These are phyloP conservation scores for Luvunga scandens DNA, from an alignment of 345 rosid species.

Conservation along the genomic window DNA sequence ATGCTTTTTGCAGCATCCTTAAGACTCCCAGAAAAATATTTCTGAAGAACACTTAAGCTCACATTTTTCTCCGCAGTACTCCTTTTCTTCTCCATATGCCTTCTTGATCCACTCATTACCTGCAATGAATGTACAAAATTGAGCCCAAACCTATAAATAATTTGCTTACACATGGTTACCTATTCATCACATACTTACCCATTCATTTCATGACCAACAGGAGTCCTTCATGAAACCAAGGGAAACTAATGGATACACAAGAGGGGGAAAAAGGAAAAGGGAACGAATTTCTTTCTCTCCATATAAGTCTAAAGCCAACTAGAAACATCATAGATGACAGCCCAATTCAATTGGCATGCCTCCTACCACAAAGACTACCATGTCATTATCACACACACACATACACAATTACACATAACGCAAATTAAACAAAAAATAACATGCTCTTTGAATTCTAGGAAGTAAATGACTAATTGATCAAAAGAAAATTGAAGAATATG, in stretches of 20 bases:
- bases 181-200: not conserved
- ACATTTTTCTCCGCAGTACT: slow-evolving; percentile 81
- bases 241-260: not conserved
- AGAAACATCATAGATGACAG: not conserved
- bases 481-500: not conserved
- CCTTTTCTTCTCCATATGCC: slow-evolving; percentile 61
- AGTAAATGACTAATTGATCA: slow-evolving; percentile 7
- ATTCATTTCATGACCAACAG: not conserved
- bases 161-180: no score
- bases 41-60: slow-evolving; percentile 81
- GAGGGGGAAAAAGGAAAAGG: no score
- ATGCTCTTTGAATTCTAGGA: not conserved
- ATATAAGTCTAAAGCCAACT: not conserved
- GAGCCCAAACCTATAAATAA: not conserved
- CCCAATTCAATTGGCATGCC: not conserved
- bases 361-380: not conserved
- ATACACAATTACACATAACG: not conserved
- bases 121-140: slow-evolving; percentile 17
- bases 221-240: not conserved
- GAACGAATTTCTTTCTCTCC: not conserved
- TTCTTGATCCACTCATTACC: slow-evolving; percentile 41
- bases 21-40: slow-evolving; percentile 86
- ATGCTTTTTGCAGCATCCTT: slow-evolving; percentile 96
- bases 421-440: not conserved
- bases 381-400: not conserved